Evolutionary conservation across 2,329 filamentous ascomycete species (phyloP).

Genomic region (Elsinoe australis): DNA sequence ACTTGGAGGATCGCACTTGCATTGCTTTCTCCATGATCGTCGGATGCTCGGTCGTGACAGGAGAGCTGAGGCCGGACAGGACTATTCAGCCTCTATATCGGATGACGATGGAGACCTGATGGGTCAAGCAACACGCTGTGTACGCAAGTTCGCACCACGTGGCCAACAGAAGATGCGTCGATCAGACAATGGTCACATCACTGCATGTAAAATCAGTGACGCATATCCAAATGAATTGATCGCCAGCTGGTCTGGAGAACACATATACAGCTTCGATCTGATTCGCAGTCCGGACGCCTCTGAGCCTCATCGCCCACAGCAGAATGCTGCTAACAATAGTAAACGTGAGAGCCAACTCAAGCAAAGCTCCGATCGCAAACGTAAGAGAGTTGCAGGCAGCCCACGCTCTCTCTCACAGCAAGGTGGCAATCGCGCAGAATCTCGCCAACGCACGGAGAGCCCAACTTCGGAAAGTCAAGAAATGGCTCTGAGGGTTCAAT

Average conservation of each 20-base stretch:
- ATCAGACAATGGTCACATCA: constrained; percentile 56
- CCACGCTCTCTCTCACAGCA: constrained; percentile 33
- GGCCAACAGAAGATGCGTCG: constrained; percentile 48
- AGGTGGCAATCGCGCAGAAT: constrained; percentile 29
- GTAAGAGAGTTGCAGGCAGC: constrained; percentile 48
- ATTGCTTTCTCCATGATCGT: constrained; percentile 62
- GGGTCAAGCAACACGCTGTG: constrained; percentile 55
- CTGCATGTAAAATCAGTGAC: constrained; percentile 63
- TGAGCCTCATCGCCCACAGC: constrained; percentile 31
- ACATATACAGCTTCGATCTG: constrained; percentile 57
- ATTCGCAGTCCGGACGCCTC: constrained; percentile 49
- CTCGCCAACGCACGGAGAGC: constrained; percentile 42
- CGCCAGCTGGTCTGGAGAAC: constrained; percentile 60
- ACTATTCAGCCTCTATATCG: constrained; percentile 35
- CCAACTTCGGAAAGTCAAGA: constrained; percentile 27
- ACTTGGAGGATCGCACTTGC: constrained; percentile 58
- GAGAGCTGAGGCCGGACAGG: constrained; percentile 46
- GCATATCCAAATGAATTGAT: constrained; percentile 60
- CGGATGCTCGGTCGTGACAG: constrained; percentile 58
- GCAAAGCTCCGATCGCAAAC: constrained; percentile 41
- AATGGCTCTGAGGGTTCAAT: constrained; percentile 49
- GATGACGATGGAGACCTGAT: constrained; percentile 46
- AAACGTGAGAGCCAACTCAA: neutral
- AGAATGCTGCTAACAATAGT: neutral
- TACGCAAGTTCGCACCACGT: constrained; percentile 57